Evolutionary conservation across 345 rosid species (phyloP).

Genomic region (Pseudoturritis turrita): DNA sequence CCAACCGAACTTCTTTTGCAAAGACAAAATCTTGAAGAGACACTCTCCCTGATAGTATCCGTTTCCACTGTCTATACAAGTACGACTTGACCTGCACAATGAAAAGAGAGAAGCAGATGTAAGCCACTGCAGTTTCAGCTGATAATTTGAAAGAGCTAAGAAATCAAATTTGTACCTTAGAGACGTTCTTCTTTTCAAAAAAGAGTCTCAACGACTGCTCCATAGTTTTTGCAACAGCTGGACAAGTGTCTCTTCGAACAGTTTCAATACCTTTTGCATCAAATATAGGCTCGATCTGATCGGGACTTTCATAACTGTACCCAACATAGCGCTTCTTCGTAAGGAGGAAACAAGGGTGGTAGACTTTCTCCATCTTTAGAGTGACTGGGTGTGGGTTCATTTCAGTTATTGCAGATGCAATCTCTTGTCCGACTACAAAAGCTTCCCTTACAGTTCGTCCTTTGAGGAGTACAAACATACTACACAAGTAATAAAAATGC

Average conservation of each 20-base stretch:
- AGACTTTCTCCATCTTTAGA: slow-evolving; percentile 95
- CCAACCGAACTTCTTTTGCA: slow-evolving; percentile 95
- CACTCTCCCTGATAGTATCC: slow-evolving; percentile 80
- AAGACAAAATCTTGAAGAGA: slow-evolving; percentile 90
- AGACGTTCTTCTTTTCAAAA: slow-evolving; percentile 64
- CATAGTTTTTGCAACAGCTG: slow-evolving; percentile 81
- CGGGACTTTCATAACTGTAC: slow-evolving; percentile 79
- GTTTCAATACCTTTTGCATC: slow-evolving; percentile 99
- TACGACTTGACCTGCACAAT: slow-evolving; percentile 62
- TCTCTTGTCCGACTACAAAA: slow-evolving; percentile 70
- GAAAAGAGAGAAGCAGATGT: slow-evolving; percentile 11
- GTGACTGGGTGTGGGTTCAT: slow-evolving; percentile 92
- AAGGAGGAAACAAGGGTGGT: slow-evolving; percentile 88
- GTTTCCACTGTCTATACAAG: slow-evolving; percentile 81
- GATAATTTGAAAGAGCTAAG: neutral
- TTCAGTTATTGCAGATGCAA: slow-evolving; percentile 79
- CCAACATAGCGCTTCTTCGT: slow-evolving; percentile 97
- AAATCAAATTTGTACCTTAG: slow-evolving; percentile 41
- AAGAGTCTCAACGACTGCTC: slow-evolving; percentile 81
- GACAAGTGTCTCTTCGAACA: slow-evolving; percentile 90
- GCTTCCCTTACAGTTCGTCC: slow-evolving; percentile 70
- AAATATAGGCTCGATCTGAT: slow-evolving; percentile 67
- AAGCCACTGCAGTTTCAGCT: slow-evolving; percentile 3
- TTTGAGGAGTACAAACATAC: slow-evolving; percentile 94
- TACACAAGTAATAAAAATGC: slow-evolving; percentile 37